Percentiles rank a stretch among this genome's conserved stretches.
Evolutionary conservation across 1,284 basidiomycete species (phyloP).

Genomic region (Ceratobasidium sp.): DNA sequence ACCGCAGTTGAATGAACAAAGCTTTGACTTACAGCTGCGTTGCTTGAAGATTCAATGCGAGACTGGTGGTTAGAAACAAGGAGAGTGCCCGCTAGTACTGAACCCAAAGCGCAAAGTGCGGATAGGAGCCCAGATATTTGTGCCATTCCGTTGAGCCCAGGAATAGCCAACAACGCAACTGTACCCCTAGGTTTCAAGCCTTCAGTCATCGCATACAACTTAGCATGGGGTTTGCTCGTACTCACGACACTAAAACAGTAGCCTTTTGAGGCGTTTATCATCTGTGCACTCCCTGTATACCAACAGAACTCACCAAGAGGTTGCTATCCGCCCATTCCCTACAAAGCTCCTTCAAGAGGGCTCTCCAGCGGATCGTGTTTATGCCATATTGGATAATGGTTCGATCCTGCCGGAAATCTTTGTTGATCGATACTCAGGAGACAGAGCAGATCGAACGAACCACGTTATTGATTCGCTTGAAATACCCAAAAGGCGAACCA

Average conservation of each 20-base stretch:
- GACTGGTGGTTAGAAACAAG: not conserved
- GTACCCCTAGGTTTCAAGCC: not conserved
- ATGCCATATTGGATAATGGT: not conserved
- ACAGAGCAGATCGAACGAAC: not conserved
- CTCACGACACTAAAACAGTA: constrained; percentile 16
- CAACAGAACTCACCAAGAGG: not conserved
- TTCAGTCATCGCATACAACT: not conserved
- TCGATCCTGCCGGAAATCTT: not conserved
- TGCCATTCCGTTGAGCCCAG: not conserved
- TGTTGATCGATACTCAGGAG: not conserved
- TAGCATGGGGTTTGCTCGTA: not conserved
- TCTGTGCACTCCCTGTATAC: not conserved
- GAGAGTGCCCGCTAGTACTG: not conserved
- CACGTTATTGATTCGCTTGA: constrained; percentile 18
- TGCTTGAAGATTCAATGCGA: constrained; percentile 2
- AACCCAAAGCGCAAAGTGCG: constrained; percentile 11
- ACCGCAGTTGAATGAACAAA: not conserved
- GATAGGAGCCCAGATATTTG: not conserved
- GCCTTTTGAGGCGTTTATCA: not conserved
- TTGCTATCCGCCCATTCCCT: constrained; percentile 17
- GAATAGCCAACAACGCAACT: constrained; percentile 4
- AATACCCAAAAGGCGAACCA: constrained; percentile 1
- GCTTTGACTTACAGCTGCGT: not conserved
- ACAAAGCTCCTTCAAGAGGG: not conserved
- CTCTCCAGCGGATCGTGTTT: constrained; percentile 6